Evolutionary conservation across 768 basidiomycete genomes (phyloP).

Genomic region (Harrya chromipes): DNA sequence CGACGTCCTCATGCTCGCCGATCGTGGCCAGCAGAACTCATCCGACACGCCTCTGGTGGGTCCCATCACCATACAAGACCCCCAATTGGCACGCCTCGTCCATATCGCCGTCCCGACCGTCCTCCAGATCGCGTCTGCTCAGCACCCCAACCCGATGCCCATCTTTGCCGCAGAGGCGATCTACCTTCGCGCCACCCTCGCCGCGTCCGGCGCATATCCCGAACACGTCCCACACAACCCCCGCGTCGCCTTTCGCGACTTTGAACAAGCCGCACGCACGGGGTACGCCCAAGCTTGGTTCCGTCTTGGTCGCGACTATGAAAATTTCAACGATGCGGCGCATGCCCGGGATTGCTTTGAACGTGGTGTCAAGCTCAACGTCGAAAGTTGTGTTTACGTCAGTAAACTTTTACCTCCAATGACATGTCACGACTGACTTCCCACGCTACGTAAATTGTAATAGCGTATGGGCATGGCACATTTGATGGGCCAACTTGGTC

Average conservation of each 20-base stretch:
- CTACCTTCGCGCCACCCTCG: constrained; percentile 73
- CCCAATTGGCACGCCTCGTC: constrained; percentile 54
- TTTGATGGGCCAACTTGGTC: constrained; percentile 80
- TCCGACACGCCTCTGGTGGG: constrained; percentile 46
- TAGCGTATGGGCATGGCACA: constrained; percentile 93
- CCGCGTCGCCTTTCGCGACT: constrained; percentile 83
- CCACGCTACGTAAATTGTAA: constrained; percentile 4
- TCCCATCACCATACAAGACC: constrained; percentile 55
- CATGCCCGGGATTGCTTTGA: constrained; percentile 87
- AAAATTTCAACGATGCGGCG: constrained; percentile 71
- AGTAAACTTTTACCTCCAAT: constrained; percentile 20
- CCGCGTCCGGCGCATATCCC: constrained; percentile 68
- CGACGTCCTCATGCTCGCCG: constrained; percentile 79
- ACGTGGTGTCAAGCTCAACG: constrained; percentile 68
- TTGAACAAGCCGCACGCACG: constrained; percentile 75
- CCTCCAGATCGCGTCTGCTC: constrained; percentile 48
- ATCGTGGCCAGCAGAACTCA: constrained; percentile 41
- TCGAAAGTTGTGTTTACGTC: constrained; percentile 82
- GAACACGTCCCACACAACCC: constrained; percentile 63
- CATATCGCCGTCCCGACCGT: constrained; percentile 65
- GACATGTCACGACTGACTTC: neutral
- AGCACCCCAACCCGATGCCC: constrained; percentile 35
- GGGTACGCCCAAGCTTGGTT: constrained; percentile 89
- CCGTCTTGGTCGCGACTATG: constrained; percentile 86
- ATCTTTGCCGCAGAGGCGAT: constrained; percentile 64